Conservation (phyloP, 2,329 filamentous ascomycete species). For the Nemania bipapillata region DNA sequence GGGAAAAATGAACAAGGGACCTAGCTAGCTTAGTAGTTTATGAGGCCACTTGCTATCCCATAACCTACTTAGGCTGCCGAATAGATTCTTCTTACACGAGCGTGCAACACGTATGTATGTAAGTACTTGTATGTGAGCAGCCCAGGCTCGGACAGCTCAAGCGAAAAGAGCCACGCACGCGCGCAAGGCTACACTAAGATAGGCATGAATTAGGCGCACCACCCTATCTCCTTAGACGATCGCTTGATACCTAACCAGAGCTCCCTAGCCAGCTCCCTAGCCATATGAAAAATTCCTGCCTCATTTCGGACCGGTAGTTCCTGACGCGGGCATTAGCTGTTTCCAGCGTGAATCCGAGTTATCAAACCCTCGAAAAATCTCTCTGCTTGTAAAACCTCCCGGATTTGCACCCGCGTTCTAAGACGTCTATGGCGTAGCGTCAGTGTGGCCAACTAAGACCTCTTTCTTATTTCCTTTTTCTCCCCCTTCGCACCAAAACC, state of each 20-base stretch:
- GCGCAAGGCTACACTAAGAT: background rate
- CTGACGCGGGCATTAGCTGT: slow-evolving; percentile 2
- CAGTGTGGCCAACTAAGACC: background rate
- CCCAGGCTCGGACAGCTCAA: background rate
- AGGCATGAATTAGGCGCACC: background rate
- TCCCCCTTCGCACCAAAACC: background rate
- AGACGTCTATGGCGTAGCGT: too few relatives aligned
- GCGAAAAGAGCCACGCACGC: background rate
- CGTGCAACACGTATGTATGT: too few relatives aligned
- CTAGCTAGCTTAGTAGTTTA: background rate
- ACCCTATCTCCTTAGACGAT: background rate
- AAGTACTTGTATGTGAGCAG: background rate
- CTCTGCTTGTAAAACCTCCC: background rate
- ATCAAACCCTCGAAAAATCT: background rate
- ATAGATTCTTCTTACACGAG: background rate
- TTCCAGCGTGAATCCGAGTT: background rate
- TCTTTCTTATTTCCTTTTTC: background rate
- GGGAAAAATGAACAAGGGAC: slow-evolving; percentile 13
- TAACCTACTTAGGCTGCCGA: background rate
- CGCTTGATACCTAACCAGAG: slow-evolving; percentile 1
- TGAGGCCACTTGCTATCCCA: background rate
- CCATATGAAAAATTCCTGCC: slow-evolving; percentile 1
- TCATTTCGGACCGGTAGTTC: slow-evolving; percentile 33
- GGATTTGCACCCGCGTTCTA: slow-evolving; percentile 5
- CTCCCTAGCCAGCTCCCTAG: too few relatives aligned